These are phyloP conservation scores for Mycena venus DNA, from an alignment of 768 basidiomycete genomes.

Conservation along the genomic window DNA sequence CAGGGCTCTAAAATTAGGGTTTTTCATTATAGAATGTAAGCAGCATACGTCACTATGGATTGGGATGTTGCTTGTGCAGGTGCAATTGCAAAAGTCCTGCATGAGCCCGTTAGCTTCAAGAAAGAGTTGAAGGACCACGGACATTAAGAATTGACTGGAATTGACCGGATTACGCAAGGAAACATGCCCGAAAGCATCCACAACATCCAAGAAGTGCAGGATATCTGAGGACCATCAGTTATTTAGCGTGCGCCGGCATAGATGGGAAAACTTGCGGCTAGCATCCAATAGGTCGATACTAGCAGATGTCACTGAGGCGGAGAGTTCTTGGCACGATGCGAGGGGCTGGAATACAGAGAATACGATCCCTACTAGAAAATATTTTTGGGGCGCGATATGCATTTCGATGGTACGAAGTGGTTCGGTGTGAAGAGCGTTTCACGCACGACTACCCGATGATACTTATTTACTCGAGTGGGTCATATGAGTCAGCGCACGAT, in stretches of 20 bases:
- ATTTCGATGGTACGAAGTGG: background rate
- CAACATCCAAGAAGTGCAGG: conserved; percentile 36
- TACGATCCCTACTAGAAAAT: background rate
- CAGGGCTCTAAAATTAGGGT: background rate
- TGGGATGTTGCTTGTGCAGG: conserved; percentile 38
- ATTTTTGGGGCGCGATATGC: conserved; percentile 1
- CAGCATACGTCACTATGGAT: conserved; percentile 34
- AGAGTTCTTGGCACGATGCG: background rate
- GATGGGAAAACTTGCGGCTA: conserved; percentile 14
- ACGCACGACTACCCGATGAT: conserved; percentile 26
- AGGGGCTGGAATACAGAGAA: background rate
- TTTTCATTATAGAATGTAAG: background rate
- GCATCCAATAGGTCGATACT: conserved; percentile 35
- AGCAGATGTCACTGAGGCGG: conserved; percentile 15
- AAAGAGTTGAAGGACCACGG: background rate
- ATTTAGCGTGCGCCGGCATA: background rate
- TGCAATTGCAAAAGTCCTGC: conserved; percentile 38
- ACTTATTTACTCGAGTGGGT: too few species aligned
- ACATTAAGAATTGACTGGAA: conserved; percentile 38
- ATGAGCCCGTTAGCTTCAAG: background rate
- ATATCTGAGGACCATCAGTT: conserved; percentile 21
- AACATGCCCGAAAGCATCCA: conserved; percentile 40
- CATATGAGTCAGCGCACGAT: too few species aligned
- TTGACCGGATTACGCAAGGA: conserved; percentile 37
- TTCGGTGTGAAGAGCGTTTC: too few species aligned